Base-by-base conservation (phyloP, 148 eudicot species). In the Fagopyrum esculentum region DNA sequence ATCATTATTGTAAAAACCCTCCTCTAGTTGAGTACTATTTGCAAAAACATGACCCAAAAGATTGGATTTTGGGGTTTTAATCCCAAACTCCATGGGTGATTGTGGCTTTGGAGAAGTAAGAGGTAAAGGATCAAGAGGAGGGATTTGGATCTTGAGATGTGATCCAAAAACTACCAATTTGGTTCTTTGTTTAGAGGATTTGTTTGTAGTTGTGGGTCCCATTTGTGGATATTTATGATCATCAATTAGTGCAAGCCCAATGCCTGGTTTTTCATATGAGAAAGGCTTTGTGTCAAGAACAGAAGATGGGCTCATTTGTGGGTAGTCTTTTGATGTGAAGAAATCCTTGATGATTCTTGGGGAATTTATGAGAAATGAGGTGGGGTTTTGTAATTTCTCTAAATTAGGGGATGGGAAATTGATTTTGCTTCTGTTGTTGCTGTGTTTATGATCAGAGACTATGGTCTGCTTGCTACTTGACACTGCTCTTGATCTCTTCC, bases 81-180 rank as follows among this genome's bases (percentile, higher is more conserved):
- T 90, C 69, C 97, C 97, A 60, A 88, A 91, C 60, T 89, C 93
- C 11, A 83, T 79, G 2, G 98, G 90, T 40, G 94, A 93, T 66
- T 82, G 71, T 45, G 79, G 46, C 59, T 82, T 64, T 49, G 79
- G 46, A 44, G 76, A 61, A 75, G 66, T 5, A 19, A 71, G 60
- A 11, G 12, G 57, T n/a, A 50, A 49, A 6, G 16, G 66, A 26
- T 64, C 72, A 52, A 45, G 12, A 11, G 61, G 63, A 0, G 98
- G 96, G 71, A 92, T 87, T 82, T 90, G 93, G 74, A 92, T 88
- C 71, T 86, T 92, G 11, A 94, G 86, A 30, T 94, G 94, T 50
- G 96, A 87, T 45, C 91, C 93, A 81, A 94, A 83, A 60, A 88
- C 77, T 35, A 86, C 90, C 77, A 83, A 77, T 74, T 83, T 82